These are phyloP conservation scores for Naegleria fowleri DNA, from an alignment of 208 protist genomes.

Conservation along the genomic window DNA sequence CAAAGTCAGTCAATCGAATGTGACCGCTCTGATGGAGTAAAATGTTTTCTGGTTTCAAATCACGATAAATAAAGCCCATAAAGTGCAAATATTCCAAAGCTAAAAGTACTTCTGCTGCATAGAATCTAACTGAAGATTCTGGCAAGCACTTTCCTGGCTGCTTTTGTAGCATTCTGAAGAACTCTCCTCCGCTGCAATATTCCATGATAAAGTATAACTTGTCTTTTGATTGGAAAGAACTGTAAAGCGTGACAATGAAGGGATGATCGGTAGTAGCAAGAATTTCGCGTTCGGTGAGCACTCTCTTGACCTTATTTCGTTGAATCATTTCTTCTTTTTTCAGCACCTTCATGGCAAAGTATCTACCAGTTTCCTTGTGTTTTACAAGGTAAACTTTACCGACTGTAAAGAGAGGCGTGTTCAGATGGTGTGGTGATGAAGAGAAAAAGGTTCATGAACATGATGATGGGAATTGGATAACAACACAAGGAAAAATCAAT, in stretches of 20 bases:
- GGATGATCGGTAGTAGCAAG: constrained; percentile 65
- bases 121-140: constrained; percentile 39
- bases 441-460: too few species aligned
- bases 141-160: constrained; percentile 44
- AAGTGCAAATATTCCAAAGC: constrained; percentile 54
- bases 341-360: constrained; percentile 83
- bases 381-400: constrained; percentile 17
- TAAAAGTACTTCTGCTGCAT: constrained; percentile 49
- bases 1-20: constrained; percentile 41
- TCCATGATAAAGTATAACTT: constrained; percentile 81
- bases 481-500: too few species aligned
- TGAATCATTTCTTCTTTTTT: constrained; percentile 69
- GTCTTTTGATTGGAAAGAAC: constrained; percentile 72
- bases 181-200: constrained; percentile 83
- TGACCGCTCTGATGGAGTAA: constrained; percentile 35
- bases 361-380: constrained; percentile 43
- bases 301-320: constrained; percentile 55
- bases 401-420: too few species aligned
- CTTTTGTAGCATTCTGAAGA: constrained; percentile 82
- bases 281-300: constrained; percentile 59
- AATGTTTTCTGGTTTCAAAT: constrained; percentile 45
- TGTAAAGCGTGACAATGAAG: constrained; percentile 73
- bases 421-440: too few species aligned
- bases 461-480: too few species aligned
- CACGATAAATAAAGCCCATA: constrained; percentile 54